phyloP scores from a whole-genome alignment of 148 eudicot species.

The Arbutus unedo region DNA sequence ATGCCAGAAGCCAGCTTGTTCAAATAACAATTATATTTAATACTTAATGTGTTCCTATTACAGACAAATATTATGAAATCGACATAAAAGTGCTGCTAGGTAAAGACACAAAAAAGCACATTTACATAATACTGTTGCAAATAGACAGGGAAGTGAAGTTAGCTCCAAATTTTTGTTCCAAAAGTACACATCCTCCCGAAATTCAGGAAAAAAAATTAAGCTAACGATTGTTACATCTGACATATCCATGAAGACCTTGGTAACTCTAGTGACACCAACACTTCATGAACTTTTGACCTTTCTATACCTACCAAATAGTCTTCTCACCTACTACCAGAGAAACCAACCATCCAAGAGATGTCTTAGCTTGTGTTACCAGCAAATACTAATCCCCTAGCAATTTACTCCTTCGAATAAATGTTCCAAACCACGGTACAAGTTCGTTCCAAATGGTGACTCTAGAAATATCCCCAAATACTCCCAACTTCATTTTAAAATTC shows the following conservation, averaged over 20 bases:
- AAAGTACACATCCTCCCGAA: neutral
- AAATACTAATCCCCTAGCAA: neutral
- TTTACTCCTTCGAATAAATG: neutral
- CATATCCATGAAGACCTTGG: neutral
- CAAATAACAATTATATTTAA: neutral
- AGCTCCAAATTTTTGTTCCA: neutral
- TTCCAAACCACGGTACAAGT: neutral
- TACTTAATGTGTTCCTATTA: neutral
- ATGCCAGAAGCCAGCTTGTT: neutral
- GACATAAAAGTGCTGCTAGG: neutral
- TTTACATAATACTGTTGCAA: neutral
- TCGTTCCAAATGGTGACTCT: neutral
- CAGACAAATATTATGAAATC: neutral
- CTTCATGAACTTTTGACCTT: neutral
- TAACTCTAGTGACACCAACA: neutral
- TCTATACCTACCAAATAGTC: neutral
- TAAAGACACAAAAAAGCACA: neutral
- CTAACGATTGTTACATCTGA: neutral
- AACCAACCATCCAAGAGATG: neutral
- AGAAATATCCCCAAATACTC: neutral
- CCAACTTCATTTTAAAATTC: neutral
- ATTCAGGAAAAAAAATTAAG: neutral
- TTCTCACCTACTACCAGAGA: neutral
- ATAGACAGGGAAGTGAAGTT: neutral
- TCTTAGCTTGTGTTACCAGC: neutral